Conservation (phyloP, 169 alveolate species). For the Babesia caballi region DNA sequence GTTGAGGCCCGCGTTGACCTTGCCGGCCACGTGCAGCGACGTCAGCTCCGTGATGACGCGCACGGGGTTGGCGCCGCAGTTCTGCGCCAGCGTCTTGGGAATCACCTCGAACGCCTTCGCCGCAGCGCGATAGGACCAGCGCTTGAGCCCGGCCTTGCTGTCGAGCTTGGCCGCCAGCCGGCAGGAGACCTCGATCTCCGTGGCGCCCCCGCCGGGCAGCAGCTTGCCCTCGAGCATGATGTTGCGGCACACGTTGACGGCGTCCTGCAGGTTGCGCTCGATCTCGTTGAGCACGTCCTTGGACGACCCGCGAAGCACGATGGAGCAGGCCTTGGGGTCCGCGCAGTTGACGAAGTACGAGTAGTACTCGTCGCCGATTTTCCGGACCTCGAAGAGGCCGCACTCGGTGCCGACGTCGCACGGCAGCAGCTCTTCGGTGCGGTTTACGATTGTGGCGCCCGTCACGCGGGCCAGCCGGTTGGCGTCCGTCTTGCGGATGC, state of each 20-base stretch:
- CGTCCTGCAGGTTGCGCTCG: constrained; percentile 97
- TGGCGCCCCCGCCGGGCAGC: constrained; percentile 99
- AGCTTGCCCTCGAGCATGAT: constrained; percentile 92
- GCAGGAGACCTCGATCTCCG: constrained; percentile 96
- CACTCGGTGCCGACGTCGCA: constrained; percentile 94
- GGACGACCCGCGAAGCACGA: constrained; percentile 97
- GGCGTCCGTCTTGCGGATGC: constrained; percentile 95
- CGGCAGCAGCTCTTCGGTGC: constrained; percentile 94
- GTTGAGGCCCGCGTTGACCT: constrained; percentile 84
- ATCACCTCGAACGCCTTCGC: constrained; percentile 97
- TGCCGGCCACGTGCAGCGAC: constrained; percentile 79
- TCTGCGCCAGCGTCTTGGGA: constrained; percentile 97
- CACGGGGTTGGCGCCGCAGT: constrained; percentile 95
- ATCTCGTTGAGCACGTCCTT: constrained; percentile 98
- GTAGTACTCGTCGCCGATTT: constrained; percentile 88
- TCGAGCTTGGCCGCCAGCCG: constrained; percentile 84
- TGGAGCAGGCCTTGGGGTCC: constrained; percentile 96
- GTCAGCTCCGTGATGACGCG: constrained; percentile 90
- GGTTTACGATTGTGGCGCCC: constrained; percentile 97
- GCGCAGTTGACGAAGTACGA: constrained; percentile 84
- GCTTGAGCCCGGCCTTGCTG: constrained; percentile 86
- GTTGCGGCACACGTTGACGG: constrained; percentile 96
- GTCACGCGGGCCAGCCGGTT: constrained; percentile 92
- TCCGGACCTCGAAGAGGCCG: constrained; percentile 93
- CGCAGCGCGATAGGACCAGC: constrained; percentile 96